Conservation (phyloP, 1,139 yeast species). For the Geotrichum klebahnii region DNA sequence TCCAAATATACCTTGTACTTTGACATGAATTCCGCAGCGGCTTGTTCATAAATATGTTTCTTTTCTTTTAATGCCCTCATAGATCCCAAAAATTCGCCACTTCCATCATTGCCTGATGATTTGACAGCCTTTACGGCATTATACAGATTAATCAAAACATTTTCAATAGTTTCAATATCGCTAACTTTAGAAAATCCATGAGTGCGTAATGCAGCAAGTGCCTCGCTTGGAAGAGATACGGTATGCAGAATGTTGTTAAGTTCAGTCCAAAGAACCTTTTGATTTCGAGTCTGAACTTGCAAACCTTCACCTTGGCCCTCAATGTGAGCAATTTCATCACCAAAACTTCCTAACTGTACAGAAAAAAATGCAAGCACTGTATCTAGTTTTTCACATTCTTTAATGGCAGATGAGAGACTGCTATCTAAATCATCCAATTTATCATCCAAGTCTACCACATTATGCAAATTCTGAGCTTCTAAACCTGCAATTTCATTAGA, state of each 20-base stretch:
- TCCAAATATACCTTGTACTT: constrained; percentile 50
- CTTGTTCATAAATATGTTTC: constrained; percentile 56
- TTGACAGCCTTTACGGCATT: constrained; percentile 48
- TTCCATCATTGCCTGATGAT: constrained; percentile 34
- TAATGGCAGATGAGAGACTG: constrained; percentile 47
- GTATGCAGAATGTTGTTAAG: constrained; percentile 64
- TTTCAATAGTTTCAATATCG: constrained; percentile 52
- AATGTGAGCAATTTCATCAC: constrained; percentile 64
- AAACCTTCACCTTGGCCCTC: constrained; percentile 77
- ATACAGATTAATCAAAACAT: constrained; percentile 55
- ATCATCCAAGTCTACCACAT: constrained; percentile 47
- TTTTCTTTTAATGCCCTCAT: constrained; percentile 76
- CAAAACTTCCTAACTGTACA: constrained; percentile 57
- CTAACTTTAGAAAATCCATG: constrained; percentile 50
- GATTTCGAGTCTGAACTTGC: constrained; percentile 79
- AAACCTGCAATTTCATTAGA: constrained; percentile 49
- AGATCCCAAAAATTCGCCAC: constrained; percentile 51
- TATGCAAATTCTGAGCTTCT: constrained; percentile 49
- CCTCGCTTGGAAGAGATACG: constrained; percentile 58
- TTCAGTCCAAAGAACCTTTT: constrained; percentile 66
- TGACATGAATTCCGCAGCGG: constrained; percentile 50
- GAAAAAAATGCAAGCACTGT: constrained; percentile 53
- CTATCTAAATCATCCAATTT: constrained; percentile 45
- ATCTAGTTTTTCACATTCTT: constrained; percentile 63
- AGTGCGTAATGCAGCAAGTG: constrained; percentile 48